Conservation (phyloP, 306 rosid species). For the Spatholobus suberectus region DNA sequence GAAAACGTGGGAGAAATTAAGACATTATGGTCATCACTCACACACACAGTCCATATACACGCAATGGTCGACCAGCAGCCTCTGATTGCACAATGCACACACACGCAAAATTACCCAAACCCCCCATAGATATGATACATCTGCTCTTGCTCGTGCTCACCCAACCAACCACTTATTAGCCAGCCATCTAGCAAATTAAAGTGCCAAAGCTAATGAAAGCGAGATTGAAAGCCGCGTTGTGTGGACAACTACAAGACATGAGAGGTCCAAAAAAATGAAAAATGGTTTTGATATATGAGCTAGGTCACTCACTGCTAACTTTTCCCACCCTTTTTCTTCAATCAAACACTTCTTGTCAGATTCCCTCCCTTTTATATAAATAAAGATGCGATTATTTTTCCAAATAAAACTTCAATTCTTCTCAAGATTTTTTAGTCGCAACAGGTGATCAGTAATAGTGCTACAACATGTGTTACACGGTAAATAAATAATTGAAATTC, state of each 20-base stretch:
- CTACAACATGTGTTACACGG: neutral
- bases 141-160: neutral
- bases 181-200: conserved; percentile 13
- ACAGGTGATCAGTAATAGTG: neutral
- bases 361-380: neutral
- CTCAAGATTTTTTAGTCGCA: neutral
- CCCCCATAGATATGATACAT: too few relatives aligned
- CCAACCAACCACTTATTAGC: neutral
- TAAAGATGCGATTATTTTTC: neutral
- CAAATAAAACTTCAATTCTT: neutral
- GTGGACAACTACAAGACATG: conserved; percentile 39
- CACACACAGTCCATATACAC: conserved; percentile 53
- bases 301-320: conserved; percentile 26
- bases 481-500: conserved; percentile 13
- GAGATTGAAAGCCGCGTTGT: conserved; percentile 21
- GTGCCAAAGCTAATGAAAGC: conserved; percentile 37
- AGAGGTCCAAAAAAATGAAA: conserved; percentile 16
- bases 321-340: conserved; percentile 7
- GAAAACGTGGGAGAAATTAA: conserved; percentile 44
- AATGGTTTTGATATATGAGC: neutral
- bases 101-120: too few relatives aligned
- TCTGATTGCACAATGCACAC: conserved; percentile 4
- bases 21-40: neutral
- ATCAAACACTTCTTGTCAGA: conserved; percentile 26
- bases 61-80: conserved; percentile 37